Conservation (phyloP, 2,329 filamentous ascomycete genomes). For the Fusarium beomiforme region DNA sequence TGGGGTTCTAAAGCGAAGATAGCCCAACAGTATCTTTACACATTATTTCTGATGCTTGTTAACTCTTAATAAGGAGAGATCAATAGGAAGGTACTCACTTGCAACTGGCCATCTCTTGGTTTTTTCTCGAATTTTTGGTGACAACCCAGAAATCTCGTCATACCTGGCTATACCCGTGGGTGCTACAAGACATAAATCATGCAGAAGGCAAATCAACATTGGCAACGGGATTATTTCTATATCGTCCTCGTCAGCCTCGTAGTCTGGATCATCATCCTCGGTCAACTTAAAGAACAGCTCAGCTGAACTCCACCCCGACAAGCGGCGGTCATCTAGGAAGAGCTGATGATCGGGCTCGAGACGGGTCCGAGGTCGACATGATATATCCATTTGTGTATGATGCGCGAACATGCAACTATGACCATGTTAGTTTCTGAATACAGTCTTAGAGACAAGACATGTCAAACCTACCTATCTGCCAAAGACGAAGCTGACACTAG, state of each 20-base stretch:
- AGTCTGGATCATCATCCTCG: too few relatives aligned
- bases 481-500: too few relatives aligned
- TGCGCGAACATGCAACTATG: background rate
- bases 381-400: accelerated
- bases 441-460: too few relatives aligned
- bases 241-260: too few relatives aligned
- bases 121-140: background rate
- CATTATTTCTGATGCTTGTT: background rate
- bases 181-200: background rate
- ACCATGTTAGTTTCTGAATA: background rate
- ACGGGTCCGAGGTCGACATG: accelerated
- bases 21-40: background rate
- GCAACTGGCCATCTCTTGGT: background rate
- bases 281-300: too few relatives aligned
- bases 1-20: too few relatives aligned
- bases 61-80: accelerated
- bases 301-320: too few relatives aligned
- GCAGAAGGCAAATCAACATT: background rate
- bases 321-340: background rate
- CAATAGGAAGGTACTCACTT: background rate
- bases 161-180: too few relatives aligned
- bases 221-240: background rate
- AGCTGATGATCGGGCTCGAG: accelerated
- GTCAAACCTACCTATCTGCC: too few relatives aligned
- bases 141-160: accelerated